Base-by-base conservation (phyloP, 371 early-diverging fungal species). In the Apophysomyces sp. region DNA sequence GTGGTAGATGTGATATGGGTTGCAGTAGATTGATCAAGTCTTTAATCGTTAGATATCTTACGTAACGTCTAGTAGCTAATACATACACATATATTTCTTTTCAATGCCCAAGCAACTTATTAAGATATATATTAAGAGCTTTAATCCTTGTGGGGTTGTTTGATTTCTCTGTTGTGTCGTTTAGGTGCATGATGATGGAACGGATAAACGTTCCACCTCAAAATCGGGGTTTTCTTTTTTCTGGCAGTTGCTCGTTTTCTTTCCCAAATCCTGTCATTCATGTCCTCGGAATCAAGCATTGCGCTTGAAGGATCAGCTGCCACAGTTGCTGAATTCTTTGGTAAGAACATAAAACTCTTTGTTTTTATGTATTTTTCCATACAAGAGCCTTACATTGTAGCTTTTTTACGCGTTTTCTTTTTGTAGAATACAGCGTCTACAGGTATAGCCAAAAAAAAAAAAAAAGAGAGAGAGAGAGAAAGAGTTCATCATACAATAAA, bases 361-460 rank as follows among this genome's bases (percentile, higher is more conserved):
- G 21, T 16, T 32, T 31, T 4, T 51, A 56, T 36, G 37, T 21
- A 8, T 0, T 44, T n/a, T n/a, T 21, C 21, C 49, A 18, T 11
- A 21, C 11, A 21, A 16, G 9, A 12, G 15, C 15, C 16, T 55
- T 34, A 36, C 21, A 30, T 16, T 9, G 8, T 15, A 26, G 27
- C 13, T 9, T 29, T 28, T 60, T 1, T 37, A 6, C 8, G 18
- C 39, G 13, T 58, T 3, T 37, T 29, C 13, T 49, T 31, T 57
- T 11, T 13, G 4, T 71, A 89, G 92, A 91, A 67, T 94, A 86
- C 52, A 76, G 89, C 53, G 77, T 95, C 36, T 90, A 92, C 73
- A 94, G 90, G 92, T 92, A 81, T 59, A 31, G 26, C 16, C 9
- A 27, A n/a, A 15, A 1, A 39, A 36, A 32, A 2, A 16, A 18